phyloP scores from a whole-genome alignment of 768 basidiomycete genomes.

The Podaxis pistillaris region DNA sequence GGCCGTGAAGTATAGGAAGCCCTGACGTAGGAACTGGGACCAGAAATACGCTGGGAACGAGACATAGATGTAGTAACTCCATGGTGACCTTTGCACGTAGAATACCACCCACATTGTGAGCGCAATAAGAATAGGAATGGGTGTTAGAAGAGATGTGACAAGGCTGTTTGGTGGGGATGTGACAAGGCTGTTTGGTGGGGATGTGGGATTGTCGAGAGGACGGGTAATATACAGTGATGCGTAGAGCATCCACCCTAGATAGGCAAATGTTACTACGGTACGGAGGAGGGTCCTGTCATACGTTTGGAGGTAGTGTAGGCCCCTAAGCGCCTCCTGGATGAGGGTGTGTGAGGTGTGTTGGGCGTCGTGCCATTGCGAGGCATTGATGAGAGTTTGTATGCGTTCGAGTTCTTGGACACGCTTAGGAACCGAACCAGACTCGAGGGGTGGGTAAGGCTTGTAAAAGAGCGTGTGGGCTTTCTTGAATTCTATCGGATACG shows the following conservation, averaged over 20 bases:
- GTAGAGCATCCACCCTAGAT: slow-evolving; percentile 77
- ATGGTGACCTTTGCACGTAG: slow-evolving; percentile 61
- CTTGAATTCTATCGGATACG: slow-evolving; percentile 52
- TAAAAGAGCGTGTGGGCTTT: slow-evolving; percentile 57
- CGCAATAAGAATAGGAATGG: slow-evolving; percentile 22
- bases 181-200: neutral
- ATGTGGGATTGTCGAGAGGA: slow-evolving; percentile 25
- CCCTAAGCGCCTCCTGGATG: slow-evolving; percentile 52
- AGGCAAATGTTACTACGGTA: slow-evolving; percentile 66
- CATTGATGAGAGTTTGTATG: slow-evolving; percentile 47
- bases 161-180: neutral
- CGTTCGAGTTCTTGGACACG: slow-evolving; percentile 24
- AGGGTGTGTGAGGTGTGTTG: slow-evolving; percentile 49
- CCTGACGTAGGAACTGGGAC: slow-evolving; percentile 47
- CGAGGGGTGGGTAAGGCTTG: slow-evolving; percentile 53
- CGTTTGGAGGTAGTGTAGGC: slow-evolving; percentile 79
- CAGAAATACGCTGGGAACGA: slow-evolving; percentile 79
- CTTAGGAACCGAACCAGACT: slow-evolving; percentile 32
- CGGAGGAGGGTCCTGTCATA: slow-evolving; percentile 78
- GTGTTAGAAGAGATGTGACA: neutral
- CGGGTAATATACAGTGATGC: slow-evolving; percentile 57
- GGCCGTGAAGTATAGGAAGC: slow-evolving; percentile 10
- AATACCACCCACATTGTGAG: slow-evolving; percentile 49
- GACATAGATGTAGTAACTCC: slow-evolving; percentile 75
- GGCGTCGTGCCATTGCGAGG: slow-evolving; percentile 45